Evolutionary conservation across 768 basidiomycete species (phyloP), one percentile per base, ranked within the genome.

Genomic region (Arthromyces matolae): DNA sequence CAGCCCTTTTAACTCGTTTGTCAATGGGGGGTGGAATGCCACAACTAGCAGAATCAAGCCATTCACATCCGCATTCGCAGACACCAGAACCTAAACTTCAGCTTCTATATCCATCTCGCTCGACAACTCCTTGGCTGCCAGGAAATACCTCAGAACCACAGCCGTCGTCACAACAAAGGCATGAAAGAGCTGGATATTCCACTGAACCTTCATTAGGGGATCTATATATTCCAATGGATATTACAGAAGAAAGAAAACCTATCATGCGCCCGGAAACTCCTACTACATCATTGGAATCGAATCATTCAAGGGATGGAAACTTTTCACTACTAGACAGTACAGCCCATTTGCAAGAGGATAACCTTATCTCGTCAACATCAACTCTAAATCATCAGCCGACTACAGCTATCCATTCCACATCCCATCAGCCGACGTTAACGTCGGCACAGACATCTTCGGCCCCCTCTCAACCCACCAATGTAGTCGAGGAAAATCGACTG

Each of bases 1-100:
- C 51, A 8, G 42, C 44, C 29, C 19, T 53, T 14, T 34, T 53
- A 25, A 53, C 40, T 22, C 51, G 51, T 27, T 32, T 53, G n/a
- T n/a, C n/a, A n/a, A n/a, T n/a, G n/a, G n/a, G n/a, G 13, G 31
- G 28, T 1, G 27, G 42, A 16, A 39, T 23, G 16, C 32, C 51
- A n/a, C 29, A 37, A 19, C 23, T n/a, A n/a, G n/a, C 43, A 24
- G 43, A 53, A 22, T 53, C 41, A 36, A 28, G 33, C 22, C 37
- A 31, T 20, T 45, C 47, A 48, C 51, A 42, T 8, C 48, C 51
- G 12, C 48, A 44, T 25, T 12, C 28, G 7, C 9, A 37, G 14
- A 42, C n/a, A n/a, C n/a, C n/a, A n/a, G n/a, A n/a, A n/a, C n/a
- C n/a, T n/a, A n/a, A n/a, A n/a, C n/a, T 46, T 40, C 44, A 53